Evolutionary conservation across 306 rosid genomes (phyloP), one percentile per base, ranked within the genome.

Genomic region (Vachellia pachyceras): DNA sequence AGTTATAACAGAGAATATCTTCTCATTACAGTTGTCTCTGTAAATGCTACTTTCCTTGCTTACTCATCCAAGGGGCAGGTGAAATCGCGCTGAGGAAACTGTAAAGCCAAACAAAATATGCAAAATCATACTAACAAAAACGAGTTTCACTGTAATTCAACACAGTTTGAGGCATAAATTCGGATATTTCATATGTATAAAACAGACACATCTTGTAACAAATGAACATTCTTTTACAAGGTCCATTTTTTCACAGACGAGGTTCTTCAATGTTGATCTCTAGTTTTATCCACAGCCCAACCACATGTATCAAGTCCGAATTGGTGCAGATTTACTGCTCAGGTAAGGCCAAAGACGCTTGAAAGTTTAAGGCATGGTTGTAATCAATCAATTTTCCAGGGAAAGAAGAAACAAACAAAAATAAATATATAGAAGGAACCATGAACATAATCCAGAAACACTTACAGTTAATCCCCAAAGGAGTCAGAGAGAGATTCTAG

Each of bases 391-490:
- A 29, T 29, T 29, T 29, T 29, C 33, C 33, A 29, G 33, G 33
- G 33, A 29, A 29, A 29, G 33, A 29, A 29, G 33, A 29, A 29
- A 39, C 13, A 47, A 39, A 39, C 23, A 37, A 37, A 37, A 60
- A 10, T 25, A 18, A 67, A 39, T 3, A 66, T 7, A 36, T 7
- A 17, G 10, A 37, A 67, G 15, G 44, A 29, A 41, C 8, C 42
- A 50, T 6, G 63, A 67, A 81, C n/a, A 54, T 4, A 57, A 72
- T 61, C 44, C 22, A 39, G 42, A 41, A 57, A 69, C 22, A 75
- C 72, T 81, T 81, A 81, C 81, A 76, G 39, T 55, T 35, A 46
- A 68, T 57, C 55, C 50, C 64, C 14, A 81, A 68, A 35, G 29
- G 42, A 58, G 52, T 5, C 3, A 69, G 39, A 25, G 40, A 35